Conservation (phyloP, 345 rosid genomes). For the Sisymbrium irio region DNA sequence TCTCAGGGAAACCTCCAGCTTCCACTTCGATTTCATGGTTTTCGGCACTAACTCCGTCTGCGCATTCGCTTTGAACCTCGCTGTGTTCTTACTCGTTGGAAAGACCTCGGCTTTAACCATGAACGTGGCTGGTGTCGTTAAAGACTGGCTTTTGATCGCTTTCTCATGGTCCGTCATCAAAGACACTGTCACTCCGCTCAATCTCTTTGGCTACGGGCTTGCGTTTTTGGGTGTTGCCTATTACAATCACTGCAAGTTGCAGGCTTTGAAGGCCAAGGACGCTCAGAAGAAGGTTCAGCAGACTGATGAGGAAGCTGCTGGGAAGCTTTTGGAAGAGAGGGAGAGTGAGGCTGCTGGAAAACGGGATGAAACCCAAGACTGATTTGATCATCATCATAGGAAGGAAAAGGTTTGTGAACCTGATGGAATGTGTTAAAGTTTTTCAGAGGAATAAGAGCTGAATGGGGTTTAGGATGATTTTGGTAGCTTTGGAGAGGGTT, state of each 20-base stretch:
- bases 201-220: constrained; percentile 81
- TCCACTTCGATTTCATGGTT: constrained; percentile 79
- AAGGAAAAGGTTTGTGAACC: constrained; percentile 3
- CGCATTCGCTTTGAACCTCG: constrained; percentile 89
- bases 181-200: constrained; percentile 89
- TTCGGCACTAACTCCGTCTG: constrained; percentile 90
- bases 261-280: constrained; percentile 86
- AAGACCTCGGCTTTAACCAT: constrained; percentile 95
- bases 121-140: constrained; percentile 98
- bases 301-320: constrained; percentile 62
- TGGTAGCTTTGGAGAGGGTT: background rate
- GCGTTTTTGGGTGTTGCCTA: constrained; percentile 93
- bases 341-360: constrained; percentile 59
- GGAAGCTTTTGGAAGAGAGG: constrained; percentile 78
- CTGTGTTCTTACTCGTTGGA: constrained; percentile 92
- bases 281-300: constrained; percentile 79
- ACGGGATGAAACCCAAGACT: constrained; percentile 58
- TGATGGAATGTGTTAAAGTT: background rate
- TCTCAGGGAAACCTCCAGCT: constrained; percentile 70
- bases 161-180: constrained; percentile 97
- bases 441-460: constrained; percentile 32
- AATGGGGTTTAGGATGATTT: constrained; percentile 27
- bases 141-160: constrained; percentile 93
- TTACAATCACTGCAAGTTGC: constrained; percentile 87
- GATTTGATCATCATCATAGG: constrained; percentile 17